Evolutionary conservation across 768 basidiomycete species (phyloP), one percentile per base, ranked within the genome.

Genomic region (Floccularia luteovirens): DNA sequence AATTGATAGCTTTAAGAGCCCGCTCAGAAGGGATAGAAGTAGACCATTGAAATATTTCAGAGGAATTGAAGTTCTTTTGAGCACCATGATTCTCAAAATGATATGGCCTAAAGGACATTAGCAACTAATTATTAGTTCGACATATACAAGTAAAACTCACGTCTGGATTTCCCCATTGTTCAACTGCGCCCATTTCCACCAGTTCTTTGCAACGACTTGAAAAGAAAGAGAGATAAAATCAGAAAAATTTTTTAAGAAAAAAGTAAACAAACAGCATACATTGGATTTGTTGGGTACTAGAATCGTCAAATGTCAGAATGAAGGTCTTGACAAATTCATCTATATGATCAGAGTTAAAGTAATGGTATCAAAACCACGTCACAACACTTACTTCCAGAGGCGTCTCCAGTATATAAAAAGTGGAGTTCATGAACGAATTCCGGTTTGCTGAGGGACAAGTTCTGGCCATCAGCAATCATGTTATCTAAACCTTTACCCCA

Each of bases 401-500:
- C 61, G 34, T 69, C 69, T 19, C 67, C 69, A 16, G 69, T 60
- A 46, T 74, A 75, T 8, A 74, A 44, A 36, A 74, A 57, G 41
- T 74, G 70, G 19, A 77, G 49, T 43, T 75, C 62, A 43, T 75
- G 74, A 1, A 64, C 57, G 43, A 52, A 61, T 0, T 60, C 62
- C n/a, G 57, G 50, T 0, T 51, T 38, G 5, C 50, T 39, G 14
- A 69, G 52, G 4, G 53, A 43, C 10, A 76, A 36, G 3, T 63
- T 51, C 42, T 77, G 74, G 1, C 62, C 61, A 5, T 62, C 43
- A 12, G 69, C 59, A 21, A 75, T 49, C 19, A 72, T 54, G 41
- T 77, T 77, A 45, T 77, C 73, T 13, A 55, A 30, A 5, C 42
- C 48, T 8, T 32, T 27, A n/a, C 69, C 69, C 69, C 72, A 72